phyloP scores from a whole-genome alignment of 129 eudicot species.

The Heracleum sosnowskyi region DNA sequence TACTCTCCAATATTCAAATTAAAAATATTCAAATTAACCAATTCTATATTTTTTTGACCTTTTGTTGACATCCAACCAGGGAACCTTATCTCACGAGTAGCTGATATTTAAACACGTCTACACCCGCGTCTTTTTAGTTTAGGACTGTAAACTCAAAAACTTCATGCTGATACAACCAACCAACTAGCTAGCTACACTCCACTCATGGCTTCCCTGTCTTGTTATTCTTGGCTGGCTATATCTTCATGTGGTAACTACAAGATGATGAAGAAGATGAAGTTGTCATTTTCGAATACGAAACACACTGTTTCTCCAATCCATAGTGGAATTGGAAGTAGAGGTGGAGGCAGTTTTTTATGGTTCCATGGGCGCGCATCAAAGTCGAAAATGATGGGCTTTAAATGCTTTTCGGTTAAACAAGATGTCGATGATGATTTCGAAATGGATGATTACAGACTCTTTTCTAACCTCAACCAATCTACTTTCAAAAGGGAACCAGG shows the following conservation, averaged over 20 bases:
- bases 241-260: not conserved
- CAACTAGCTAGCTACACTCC: not conserved
- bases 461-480: constrained; percentile 76
- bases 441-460: constrained; percentile 57
- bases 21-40: too few relatives aligned
- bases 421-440: constrained; percentile 27
- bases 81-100: not conserved
- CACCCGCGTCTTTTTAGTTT: not conserved
- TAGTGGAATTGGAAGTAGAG: not conserved
- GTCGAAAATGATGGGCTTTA: not conserved
- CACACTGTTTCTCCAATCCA: not conserved
- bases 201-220: not conserved
- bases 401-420: constrained; percentile 23
- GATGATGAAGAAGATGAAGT: not conserved
- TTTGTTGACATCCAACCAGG: not conserved
- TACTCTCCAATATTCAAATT: too few relatives aligned
- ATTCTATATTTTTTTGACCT: too few relatives aligned
- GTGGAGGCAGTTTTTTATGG: not conserved
- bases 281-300: not conserved
- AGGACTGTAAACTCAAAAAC: not conserved
- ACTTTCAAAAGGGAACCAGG: constrained; percentile 79
- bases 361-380: not conserved
- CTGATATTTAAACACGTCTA: not conserved
- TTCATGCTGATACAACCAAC: not conserved
- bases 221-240: not conserved